Base-by-base conservation (phyloP, 164 flowering plant genomes). In the Kalanchoe fedtschenkoi region DNA sequence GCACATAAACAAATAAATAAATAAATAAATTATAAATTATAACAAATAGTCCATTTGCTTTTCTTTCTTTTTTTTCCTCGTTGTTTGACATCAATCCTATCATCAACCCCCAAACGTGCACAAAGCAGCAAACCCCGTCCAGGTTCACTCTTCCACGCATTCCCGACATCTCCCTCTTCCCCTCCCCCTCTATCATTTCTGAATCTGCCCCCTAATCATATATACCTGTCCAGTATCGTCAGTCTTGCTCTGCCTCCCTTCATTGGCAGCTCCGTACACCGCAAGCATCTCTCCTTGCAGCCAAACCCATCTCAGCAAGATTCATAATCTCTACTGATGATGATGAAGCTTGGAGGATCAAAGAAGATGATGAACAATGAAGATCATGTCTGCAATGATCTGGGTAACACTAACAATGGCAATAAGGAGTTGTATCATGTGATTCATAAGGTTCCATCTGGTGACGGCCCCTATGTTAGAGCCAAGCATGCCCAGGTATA, bases 401-500 rank as follows among this genome's bases (percentile, higher is more conserved):
- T 37, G 39, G 13, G 8, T 9, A 37, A 15, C 39, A 37, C n/a
- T n/a, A n/a, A 37, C 11, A 37, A 37, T 37, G 39, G 7, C 39
- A 42, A 42, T 15, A 42, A 37, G 22, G 73, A 70, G 28, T n/a
- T 58, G 37, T 78, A 66, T 28, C 79, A 74, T 37, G 80, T 76
- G 21, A 6, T 74, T 62, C 74, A 76, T 59, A 78, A 78, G 66
- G 75, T 79, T n/a, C 83, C 83, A 55, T 61, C 78, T 35, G 83
- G 83, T 35, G 80, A 79, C 29, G 68, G 74, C 62, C 83, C 83
- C 16, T 79, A 79, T 34, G 83, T 75, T 39, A 65, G 78, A 66
- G 83, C 83, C 30, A 79, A 79, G 51, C 78, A 76, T 43, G 75
- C 68, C 16, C 83, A 79, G 80, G 83, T 76, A 53, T 14, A 10